Conservation (phyloP, 208 protist species). For the Leishmania major region DNA sequence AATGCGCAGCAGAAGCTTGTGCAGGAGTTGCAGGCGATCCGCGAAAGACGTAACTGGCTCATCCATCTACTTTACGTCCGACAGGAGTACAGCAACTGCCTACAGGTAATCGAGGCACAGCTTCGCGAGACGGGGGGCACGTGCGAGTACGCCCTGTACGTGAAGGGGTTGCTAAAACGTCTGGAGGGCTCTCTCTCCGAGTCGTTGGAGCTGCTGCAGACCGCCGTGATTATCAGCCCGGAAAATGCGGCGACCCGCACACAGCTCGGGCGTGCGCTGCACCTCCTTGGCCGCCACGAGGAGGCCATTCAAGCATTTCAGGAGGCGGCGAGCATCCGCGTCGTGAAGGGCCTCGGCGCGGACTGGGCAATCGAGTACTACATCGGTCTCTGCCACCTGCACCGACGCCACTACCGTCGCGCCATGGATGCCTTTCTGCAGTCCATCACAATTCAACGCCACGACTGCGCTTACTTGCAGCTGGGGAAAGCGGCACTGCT, state of each 20-base stretch:
- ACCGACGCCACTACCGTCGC: slow-evolving; percentile 71
- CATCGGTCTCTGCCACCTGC: slow-evolving; percentile 92
- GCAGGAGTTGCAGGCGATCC: slow-evolving; percentile 41
- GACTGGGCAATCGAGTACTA: slow-evolving; percentile 94
- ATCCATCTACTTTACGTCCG: slow-evolving; percentile 94
- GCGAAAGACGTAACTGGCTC: slow-evolving; percentile 93
- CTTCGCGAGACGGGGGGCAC: slow-evolving; percentile 74
- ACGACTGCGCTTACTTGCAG: slow-evolving; percentile 93
- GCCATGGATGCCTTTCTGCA: slow-evolving; percentile 83
- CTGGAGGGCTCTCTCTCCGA: slow-evolving; percentile 94
- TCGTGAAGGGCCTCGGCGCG: slow-evolving; percentile 37
- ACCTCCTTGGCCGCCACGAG: slow-evolving; percentile 92
- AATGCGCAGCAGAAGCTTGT: slow-evolving; percentile 17
- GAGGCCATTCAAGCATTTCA: slow-evolving; percentile 91
- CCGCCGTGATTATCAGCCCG: slow-evolving; percentile 88
- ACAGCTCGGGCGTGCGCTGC: slow-evolving; percentile 91
- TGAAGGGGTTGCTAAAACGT: slow-evolving; percentile 93
- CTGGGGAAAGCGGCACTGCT: slow-evolving; percentile 85
- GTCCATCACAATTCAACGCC: slow-evolving; percentile 85
- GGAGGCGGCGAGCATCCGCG: slow-evolving; percentile 71
- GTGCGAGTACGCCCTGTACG: slow-evolving; percentile 93
- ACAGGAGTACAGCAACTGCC: slow-evolving; percentile 90
- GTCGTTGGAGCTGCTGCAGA: slow-evolving; percentile 93
- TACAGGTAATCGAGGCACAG: slow-evolving; percentile 89
- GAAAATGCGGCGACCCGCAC: slow-evolving; percentile 90